Base-by-base conservation (phyloP, 2,329 filamentous ascomycete genomes). In the Chrysosporium queenslandicum region DNA sequence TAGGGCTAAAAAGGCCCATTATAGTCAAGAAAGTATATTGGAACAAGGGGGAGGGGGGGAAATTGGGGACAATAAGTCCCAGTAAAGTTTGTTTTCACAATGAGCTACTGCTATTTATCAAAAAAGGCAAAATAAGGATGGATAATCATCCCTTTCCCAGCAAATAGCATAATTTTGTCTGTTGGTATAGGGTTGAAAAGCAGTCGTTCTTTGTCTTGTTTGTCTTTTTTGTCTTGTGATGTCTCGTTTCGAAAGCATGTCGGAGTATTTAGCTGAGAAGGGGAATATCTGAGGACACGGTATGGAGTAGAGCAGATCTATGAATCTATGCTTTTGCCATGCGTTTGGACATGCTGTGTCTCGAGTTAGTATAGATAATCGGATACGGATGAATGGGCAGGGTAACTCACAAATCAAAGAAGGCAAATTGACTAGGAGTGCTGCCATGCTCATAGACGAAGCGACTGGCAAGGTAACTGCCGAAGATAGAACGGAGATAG, bases 391-490 rank as follows among this genome's bases (percentile, higher is more conserved):
- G 18, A 20, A 14, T 11, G 23, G 21, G 37, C n/a, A 37, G 46
- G 30, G 23, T 43, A 55, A 85, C 86, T 81, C 74, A 90, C 86
- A 97, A 98, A 68, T 94, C 88, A 71, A 94, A 98, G 77, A 98
- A 98, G 36, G 91, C 89, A 74, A 98, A 97, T 64, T 96, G 91
- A 74, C 85, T 92, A 4, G 92, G 90, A 59, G 81, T 84, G 67
- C 89, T 90, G 63, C 92, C 92, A 67, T 91, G 92, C 68, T 94
- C 82, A 70, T 98, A 98, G 37, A 98, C 88, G 68, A 98, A 98
- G 40, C 92, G 85, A 64, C 86, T 94, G 46, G 92, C 91, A 60
- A 98, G 77, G 72, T 91, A 96, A 67, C 87, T 94, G 60, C 92
- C 92, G 66, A 98, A 98, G 67, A 98, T 97, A 59, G 90, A 85